Evolutionary conservation across 2,329 filamentous ascomycete genomes (phyloP).

Genomic region (Coniella lustricola): DNA sequence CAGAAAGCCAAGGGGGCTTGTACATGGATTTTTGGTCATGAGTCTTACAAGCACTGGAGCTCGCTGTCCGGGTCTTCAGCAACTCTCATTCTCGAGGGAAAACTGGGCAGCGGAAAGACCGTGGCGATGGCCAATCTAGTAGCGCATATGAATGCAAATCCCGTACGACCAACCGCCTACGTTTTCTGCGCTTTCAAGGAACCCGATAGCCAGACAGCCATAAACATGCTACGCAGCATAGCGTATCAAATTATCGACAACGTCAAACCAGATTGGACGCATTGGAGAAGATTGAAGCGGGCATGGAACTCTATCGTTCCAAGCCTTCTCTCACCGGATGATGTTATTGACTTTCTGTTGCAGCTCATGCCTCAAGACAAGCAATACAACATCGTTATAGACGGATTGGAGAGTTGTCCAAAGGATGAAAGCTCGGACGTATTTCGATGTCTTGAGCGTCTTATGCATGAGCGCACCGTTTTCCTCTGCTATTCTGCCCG

Average conservation of each 20-base stretch:
- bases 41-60: slow-evolving; percentile 2
- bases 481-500: slow-evolving; percentile 4
- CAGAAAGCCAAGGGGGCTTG: slow-evolving; percentile 13
- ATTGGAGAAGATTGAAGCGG: background rate
- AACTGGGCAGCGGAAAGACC: slow-evolving; percentile 8
- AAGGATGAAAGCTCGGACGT: background rate
- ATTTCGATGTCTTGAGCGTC: background rate
- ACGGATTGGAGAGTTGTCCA: background rate
- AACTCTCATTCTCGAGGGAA: background rate
- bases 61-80: background rate
- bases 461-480: background rate
- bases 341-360: background rate
- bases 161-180: background rate
- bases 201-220: background rate
- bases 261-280: background rate
- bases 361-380: background rate
- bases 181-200: slow-evolving; percentile 5
- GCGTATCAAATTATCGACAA: background rate
- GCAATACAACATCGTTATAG: background rate
- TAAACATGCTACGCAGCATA: background rate
- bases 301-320: background rate
- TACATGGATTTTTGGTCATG: slow-evolving; percentile 9
- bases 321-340: background rate
- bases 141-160: background rate
- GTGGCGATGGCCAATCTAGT: slow-evolving; percentile 9